A percentile compares a stretch with the other conserved stretches of the same genome.
Evolutionary conservation across 176 grass and related monocot species (phyloP).

Genomic region (Bonia amplexicaulis): DNA sequence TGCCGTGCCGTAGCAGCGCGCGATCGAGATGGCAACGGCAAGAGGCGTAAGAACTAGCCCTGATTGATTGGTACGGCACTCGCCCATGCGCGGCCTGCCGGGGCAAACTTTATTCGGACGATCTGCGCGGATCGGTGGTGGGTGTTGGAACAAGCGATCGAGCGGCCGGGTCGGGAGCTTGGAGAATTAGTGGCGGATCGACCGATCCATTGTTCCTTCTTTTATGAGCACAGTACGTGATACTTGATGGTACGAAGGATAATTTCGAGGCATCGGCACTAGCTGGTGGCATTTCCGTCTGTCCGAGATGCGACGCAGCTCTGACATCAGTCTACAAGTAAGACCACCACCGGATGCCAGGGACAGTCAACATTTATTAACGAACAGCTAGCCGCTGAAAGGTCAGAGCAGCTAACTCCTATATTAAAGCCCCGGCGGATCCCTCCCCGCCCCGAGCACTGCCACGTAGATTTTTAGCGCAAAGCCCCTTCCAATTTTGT

Average conservation of each 20-base stretch:
- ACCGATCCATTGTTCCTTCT: background rate
- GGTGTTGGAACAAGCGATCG: background rate
- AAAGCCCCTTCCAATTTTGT: too few species aligned
- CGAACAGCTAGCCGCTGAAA: background rate
- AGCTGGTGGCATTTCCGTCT: background rate
- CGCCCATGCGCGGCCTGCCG: background rate
- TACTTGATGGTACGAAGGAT: background rate
- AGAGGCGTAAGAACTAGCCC: background rate
- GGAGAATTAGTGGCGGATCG: background rate
- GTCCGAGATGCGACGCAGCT: background rate
- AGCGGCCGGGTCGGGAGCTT: background rate
- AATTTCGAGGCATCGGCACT: background rate
- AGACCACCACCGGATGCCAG: background rate
- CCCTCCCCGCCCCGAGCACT: too few species aligned
- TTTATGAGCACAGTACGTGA: constrained; percentile 28
- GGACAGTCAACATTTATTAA: background rate
- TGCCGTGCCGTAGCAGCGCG: background rate
- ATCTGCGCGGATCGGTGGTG: background rate
- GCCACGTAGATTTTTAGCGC: too few species aligned
- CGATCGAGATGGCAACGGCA: background rate
- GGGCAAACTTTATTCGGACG: background rate
- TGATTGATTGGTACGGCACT: background rate
- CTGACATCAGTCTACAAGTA: background rate
- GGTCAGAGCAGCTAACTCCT: background rate
- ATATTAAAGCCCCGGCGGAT: too few species aligned